These are phyloP conservation scores for Trichoderma asperellum DNA, from an alignment of 2,329 filamentous ascomycete species.

Conservation along the genomic window DNA sequence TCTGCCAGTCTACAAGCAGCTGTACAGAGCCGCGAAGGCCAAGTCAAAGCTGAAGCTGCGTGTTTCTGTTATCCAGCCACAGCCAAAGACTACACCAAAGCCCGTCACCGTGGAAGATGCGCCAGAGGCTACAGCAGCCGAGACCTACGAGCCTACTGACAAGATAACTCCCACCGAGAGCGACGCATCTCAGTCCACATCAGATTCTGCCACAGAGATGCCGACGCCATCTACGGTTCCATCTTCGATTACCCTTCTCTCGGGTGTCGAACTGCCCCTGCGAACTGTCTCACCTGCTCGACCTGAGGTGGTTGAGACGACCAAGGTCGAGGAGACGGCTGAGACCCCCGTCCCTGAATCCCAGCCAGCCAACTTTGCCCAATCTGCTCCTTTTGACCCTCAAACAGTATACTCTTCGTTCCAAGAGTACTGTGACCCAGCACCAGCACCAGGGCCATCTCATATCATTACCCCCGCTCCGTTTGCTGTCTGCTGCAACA, in stretches of 20 bases:
- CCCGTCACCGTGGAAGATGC: constrained; percentile 58
- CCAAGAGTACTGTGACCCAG: constrained; percentile 6
- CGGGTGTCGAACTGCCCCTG: constrained; percentile 19
- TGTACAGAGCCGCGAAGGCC: constrained; percentile 94
- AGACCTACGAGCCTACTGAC: constrained; percentile 27
- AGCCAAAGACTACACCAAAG: constrained; percentile 42
- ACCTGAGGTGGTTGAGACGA: neutral
- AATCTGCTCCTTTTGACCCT: constrained; percentile 4
- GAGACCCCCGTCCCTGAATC: constrained; percentile 1
- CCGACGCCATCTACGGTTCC: constrained; percentile 2
- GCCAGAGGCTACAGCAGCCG: constrained; percentile 38
- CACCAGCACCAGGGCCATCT: neutral
- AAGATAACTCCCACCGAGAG: constrained; percentile 6
- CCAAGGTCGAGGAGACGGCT: constrained; percentile 23
- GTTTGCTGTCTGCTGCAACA: constrained; percentile 93
- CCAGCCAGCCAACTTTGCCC: constrained; percentile 27
- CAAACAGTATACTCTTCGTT: constrained; percentile 18
- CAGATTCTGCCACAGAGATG: neutral
- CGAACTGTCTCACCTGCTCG: neutral
- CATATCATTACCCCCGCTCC: constrained; percentile 30
- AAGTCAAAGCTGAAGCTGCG: constrained; percentile 96
- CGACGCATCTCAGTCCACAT: constrained; percentile 4
- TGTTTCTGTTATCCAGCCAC: constrained; percentile 56
- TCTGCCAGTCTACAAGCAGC: constrained; percentile 87
- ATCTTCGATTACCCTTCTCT: constrained; percentile 12